Evolutionary conservation across 352 stramenopile genomes (phyloP).

Genomic region (Phytophthora constricta): DNA sequence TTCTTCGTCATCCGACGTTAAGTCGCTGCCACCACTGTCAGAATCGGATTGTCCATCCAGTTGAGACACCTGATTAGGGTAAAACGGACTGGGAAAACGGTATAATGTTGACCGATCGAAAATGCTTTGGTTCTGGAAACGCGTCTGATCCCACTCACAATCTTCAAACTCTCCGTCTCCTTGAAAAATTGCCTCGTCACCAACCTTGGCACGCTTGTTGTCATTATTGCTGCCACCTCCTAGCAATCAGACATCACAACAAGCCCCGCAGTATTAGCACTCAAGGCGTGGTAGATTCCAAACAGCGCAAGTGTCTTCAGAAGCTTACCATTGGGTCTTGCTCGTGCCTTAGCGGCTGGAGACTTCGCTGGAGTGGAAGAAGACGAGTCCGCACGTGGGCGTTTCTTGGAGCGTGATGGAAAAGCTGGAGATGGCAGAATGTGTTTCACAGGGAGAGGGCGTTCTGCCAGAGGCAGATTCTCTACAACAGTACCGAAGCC

Average conservation of each 20-base stretch:
- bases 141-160: not conserved
- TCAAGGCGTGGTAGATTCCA: no score
- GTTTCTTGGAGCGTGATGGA: slow-evolving; percentile 75
- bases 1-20: slow-evolving; percentile 62
- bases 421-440: slow-evolving; percentile 78
- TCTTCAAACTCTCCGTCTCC: slow-evolving; percentile 53
- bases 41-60: slow-evolving; percentile 68
- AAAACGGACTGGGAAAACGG: slow-evolving; percentile 27
- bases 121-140: slow-evolving; percentile 28
- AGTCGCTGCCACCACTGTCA: slow-evolving; percentile 53
- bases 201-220: slow-evolving; percentile 38
- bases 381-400: slow-evolving; percentile 57
- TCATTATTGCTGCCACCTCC: slow-evolving; percentile 7
- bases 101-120: slow-evolving; percentile 49
- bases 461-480: slow-evolving; percentile 66
- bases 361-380: slow-evolving; percentile 37
- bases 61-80: slow-evolving; percentile 37
- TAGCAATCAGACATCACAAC: slow-evolving; percentile 4
- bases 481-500: slow-evolving; percentile 83
- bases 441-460: slow-evolving; percentile 70
- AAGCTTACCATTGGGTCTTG: slow-evolving; percentile 27
- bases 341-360: slow-evolving; percentile 25
- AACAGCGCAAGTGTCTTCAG: not conserved
- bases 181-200: slow-evolving; percentile 49
- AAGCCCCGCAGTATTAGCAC: not conserved